Percentiles rank a stretch among this genome's conserved stretches.
Evolutionary conservation across 1,139 yeast genomes (phyloP).

Genomic region (Wickerhamomyces sp.): DNA sequence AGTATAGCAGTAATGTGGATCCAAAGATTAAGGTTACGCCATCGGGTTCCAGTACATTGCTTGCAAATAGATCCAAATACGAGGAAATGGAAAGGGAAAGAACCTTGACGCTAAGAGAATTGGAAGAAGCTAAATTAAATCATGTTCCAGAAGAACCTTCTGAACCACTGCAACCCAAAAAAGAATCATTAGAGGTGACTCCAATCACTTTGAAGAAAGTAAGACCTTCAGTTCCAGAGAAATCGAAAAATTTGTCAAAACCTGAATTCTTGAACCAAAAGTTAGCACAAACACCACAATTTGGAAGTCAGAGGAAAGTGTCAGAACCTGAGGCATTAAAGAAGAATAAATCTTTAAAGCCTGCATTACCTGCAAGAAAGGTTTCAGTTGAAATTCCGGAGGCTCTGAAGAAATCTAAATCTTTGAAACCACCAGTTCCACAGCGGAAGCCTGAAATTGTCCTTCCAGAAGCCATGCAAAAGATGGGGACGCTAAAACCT

Average conservation of each 20-base stretch:
- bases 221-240: conserved; percentile 14
- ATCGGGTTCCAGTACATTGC: conserved; percentile 17
- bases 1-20: conserved; percentile 12
- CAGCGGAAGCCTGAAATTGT: conserved; percentile 16
- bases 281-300: conserved; percentile 1
- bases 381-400: conserved; percentile 25
- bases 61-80: neutral
- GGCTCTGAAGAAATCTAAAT: conserved; percentile 24
- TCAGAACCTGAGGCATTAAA: conserved; percentile 7
- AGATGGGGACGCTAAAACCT: conserved; percentile 3
- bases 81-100: neutral
- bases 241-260: conserved; percentile 2
- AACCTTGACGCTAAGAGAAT: conserved; percentile 1
- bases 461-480: conserved; percentile 23
- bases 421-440: conserved; percentile 24
- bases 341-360: conserved; percentile 6
- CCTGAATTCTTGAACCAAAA: conserved; percentile 7
- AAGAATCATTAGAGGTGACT: conserved; percentile 2
- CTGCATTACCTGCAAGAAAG: conserved; percentile 24
- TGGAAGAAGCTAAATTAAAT: conserved; percentile 1
- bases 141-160: neutral
- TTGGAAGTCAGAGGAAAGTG: conserved; percentile 1
- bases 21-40: conserved; percentile 20
- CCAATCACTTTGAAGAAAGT: conserved; percentile 17
- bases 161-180: neutral